Evolutionary conservation across 129 eudicot species (phyloP), one percentile per base, ranked within the genome.

Genomic region (Oenanthe sinensis): DNA sequence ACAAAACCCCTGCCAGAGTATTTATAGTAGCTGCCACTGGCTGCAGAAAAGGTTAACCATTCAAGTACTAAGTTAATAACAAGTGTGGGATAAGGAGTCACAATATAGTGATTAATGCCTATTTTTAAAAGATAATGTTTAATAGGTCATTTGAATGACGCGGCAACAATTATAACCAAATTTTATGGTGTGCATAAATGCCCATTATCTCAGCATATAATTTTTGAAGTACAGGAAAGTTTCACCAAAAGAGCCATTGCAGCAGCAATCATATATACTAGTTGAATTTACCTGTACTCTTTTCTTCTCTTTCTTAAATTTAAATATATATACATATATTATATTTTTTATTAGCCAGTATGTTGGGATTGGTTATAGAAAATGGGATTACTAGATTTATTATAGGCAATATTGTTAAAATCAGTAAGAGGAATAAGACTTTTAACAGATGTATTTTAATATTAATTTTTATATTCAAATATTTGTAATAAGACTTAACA

Each of bases 1-100:
- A 89, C 75, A 89, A 68, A 78, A 90, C 93, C 72, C 89, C 91
- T 26, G 96, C 96, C 79, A 90, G 85, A 37, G 87, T 86, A 77
- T 90, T 90, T 60, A 90, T 86, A 4, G 96, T 90, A 69, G 92
- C 86, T 39, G 96, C 96, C 74, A 90, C 85, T 16, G 96, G 96
- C 96, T 88, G 85, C 87, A 87, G 58, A 33, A 33, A 69, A n/a
- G 8, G 52, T 37, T 4, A 72, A 43, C 52, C 47, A 42, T 37
- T 40, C 4, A 12, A 44, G 20, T 72, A 72, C 52, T 54, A 72
- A 43, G 2, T 72, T 39, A 43, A n/a, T 1, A 24, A 42, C 11
- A 10, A 44, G 8, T 72, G 52, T 1, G 36, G 16, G 16, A 72
- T 24, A 72, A 20, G 33, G 1, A 30, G 43, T 67, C 3, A 15